Base-by-base conservation (phyloP, 257 asterid species). In the Linaria vulgaris region DNA sequence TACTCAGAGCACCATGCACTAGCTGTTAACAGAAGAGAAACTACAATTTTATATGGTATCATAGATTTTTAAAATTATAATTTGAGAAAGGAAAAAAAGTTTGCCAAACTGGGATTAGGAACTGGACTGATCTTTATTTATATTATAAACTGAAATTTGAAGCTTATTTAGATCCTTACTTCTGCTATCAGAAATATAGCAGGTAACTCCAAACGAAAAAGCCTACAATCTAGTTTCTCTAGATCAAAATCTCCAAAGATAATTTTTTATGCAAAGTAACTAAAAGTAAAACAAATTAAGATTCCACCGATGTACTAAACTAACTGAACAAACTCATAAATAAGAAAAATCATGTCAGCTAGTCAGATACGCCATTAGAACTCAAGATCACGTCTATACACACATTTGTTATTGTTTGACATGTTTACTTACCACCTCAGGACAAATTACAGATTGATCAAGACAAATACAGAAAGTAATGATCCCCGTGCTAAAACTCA, bases 141-240 rank as follows among this genome's bases (percentile, higher is more conserved):
- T 61, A 41, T 25, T 52, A 2, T 23, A 47, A 30, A 53, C 38
- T 30, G 64, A 20, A 45, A 19, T 53, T 22, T 8, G 6, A 31
- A 23, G 43, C 23, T 55, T 22, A 34, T 61, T 63, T 37, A 59
- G 47, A 54, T 66, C 56, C 0, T 31, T 38, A 20, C 24, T 39
- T 45, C 61, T 55, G 49, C 25, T 23, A n/a, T 13, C 41, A 21
- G 39, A 56, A 41, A 44, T 52, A 38, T 17, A 31, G 45, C 27
- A 41, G 45, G 72, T 17, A 54, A 49, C 59, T 58, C 27, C 31
- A 41, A 49, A 34, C 37, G 58, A 45, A 16, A 15, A 56, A 56
- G 27, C 67, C 50, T 60, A 58, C 52, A 72, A 58, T 21, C 44
- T 46, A 53, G 68, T 19, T 34, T 34, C 22, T 64, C 19, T 59